Percentiles rank a stretch among this genome's conserved stretches.
These are phyloP conservation scores for Firmiana major DNA, from an alignment of 345 rosid genomes.

Conservation along the genomic window DNA sequence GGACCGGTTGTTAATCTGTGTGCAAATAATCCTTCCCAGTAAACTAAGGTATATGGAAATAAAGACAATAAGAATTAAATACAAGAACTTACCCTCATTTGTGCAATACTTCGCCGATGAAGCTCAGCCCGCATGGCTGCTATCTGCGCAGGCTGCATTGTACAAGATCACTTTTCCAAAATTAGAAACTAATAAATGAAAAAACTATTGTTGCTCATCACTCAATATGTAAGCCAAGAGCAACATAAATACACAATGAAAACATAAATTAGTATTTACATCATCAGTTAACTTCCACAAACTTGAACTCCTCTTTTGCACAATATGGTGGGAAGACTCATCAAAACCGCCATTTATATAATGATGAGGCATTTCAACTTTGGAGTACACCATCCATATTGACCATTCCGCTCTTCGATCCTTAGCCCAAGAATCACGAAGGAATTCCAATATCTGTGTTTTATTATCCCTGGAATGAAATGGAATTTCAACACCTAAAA, in stretches of 20 bases:
- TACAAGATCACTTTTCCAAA: conserved; percentile 18
- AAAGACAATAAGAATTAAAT: not conserved
- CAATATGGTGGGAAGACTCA: conserved; percentile 52
- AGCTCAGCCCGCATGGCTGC: conserved; percentile 93
- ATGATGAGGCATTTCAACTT: conserved; percentile 94
- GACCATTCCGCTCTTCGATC: conserved; percentile 98
- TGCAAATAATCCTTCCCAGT: conserved; percentile 14
- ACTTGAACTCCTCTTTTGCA: conserved; percentile 56
- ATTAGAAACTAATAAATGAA: conserved; percentile 19
- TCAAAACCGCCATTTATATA: conserved; percentile 70
- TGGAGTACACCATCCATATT: conserved; percentile 93
- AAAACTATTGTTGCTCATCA: not conserved
- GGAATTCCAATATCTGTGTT: conserved; percentile 54
- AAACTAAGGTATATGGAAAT: conserved; percentile 10
- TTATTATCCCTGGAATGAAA: conserved; percentile 57
- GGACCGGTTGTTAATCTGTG: conserved; percentile 82
- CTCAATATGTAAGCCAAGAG: conserved; percentile 20
- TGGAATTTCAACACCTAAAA: conserved; percentile 13
- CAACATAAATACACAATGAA: not conserved
- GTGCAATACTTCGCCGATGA: conserved; percentile 92
- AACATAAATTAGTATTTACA: conserved; percentile 40
- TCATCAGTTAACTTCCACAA: conserved; percentile 64
- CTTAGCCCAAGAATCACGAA: conserved; percentile 67
- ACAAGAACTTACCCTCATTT: conserved; percentile 71
- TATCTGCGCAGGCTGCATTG: conserved; percentile 64